These are phyloP conservation scores for Mortierella sp. DNA, from an alignment of 371 early-diverging fungal genomes.

Conservation along the genomic window DNA sequence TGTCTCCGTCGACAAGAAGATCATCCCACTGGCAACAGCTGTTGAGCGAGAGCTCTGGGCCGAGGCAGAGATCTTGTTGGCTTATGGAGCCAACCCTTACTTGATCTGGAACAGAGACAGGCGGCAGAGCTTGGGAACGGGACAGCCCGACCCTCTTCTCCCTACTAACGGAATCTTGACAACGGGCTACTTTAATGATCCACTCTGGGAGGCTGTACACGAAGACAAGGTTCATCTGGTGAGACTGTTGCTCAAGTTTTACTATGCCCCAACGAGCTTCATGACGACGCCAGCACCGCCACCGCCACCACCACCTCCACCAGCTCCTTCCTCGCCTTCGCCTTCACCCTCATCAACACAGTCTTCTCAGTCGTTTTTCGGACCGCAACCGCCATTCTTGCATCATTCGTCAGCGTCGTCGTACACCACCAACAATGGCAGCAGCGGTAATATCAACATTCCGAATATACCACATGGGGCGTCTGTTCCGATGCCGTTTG, in stretches of 20 bases:
- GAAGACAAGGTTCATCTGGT: slow-evolving; percentile 48
- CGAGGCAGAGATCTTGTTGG: slow-evolving; percentile 50
- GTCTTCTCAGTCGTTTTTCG: slow-evolving; percentile 52
- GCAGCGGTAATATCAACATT: slow-evolving; percentile 44
- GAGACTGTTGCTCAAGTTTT: slow-evolving; percentile 47
- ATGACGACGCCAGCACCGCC: background rate
- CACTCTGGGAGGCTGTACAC: slow-evolving; percentile 48
- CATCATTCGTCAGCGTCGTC: slow-evolving; percentile 50
- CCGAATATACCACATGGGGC: slow-evolving; percentile 35
- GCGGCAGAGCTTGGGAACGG: slow-evolving; percentile 28
- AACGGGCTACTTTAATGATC: slow-evolving; percentile 34
- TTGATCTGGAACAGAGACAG: slow-evolving; percentile 39
- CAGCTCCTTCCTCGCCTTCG: slow-evolving; percentile 45
- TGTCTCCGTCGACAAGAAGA: slow-evolving; percentile 40
- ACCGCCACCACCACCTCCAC: slow-evolving; percentile 24
- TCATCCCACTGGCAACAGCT: slow-evolving; percentile 29
- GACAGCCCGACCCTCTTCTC: slow-evolving; percentile 15
- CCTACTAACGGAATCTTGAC: slow-evolving; percentile 9
- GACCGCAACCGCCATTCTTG: slow-evolving; percentile 38
- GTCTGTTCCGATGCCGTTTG: slow-evolving; percentile 47
- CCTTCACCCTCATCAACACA: slow-evolving; percentile 53
- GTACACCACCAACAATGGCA: slow-evolving; percentile 49
- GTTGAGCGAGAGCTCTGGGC: slow-evolving; percentile 53
- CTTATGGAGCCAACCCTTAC: slow-evolving; percentile 49
- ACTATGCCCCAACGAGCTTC: slow-evolving; percentile 50